These are phyloP conservation scores for Zygoascus meyerae DNA, from an alignment of 1,139 yeast genomes.

Conservation along the genomic window DNA sequence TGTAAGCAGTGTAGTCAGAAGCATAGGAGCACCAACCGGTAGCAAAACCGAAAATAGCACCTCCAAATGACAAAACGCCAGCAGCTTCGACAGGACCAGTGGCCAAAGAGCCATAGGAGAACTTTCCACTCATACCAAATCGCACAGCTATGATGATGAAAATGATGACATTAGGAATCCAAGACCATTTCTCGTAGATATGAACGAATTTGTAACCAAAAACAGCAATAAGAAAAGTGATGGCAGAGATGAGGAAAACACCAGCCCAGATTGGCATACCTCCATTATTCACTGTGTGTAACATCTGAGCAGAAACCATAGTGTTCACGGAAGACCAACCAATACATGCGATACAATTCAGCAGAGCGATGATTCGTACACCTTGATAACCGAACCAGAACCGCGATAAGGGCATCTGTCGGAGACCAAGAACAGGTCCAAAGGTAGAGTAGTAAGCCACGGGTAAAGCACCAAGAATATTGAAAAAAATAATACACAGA, in stretches of 20 bases:
- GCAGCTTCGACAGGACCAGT: slow-evolving; percentile 57
- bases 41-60: slow-evolving; percentile 81
- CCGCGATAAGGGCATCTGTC: slow-evolving; percentile 81
- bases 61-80: slow-evolving; percentile 74
- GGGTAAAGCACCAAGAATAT: slow-evolving; percentile 62
- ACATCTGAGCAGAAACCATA: slow-evolving; percentile 80
- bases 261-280: slow-evolving; percentile 89
- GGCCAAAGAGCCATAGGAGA: slow-evolving; percentile 44
- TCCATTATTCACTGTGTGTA: slow-evolving; percentile 65
- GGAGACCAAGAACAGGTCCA: slow-evolving; percentile 79
- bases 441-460: slow-evolving; percentile 80
- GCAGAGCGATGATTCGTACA: slow-evolving; percentile 68
- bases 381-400: slow-evolving; percentile 71
- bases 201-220: slow-evolving; percentile 85
- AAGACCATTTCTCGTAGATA: slow-evolving; percentile 73
- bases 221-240: slow-evolving; percentile 70
- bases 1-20: slow-evolving; percentile 87
- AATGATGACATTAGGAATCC: slow-evolving; percentile 74
- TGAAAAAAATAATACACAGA: slow-evolving; percentile 63
- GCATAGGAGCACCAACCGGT: slow-evolving; percentile 95
- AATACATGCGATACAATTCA: slow-evolving; percentile 80
- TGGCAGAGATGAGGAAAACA: slow-evolving; percentile 62
- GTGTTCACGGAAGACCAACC: slow-evolving; percentile 97
- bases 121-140: slow-evolving; percentile 59
- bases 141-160: slow-evolving; percentile 76